Evolutionary conservation across 305 asterid genomes (phyloP).

Genomic region (Fraxinus platypoda): DNA sequence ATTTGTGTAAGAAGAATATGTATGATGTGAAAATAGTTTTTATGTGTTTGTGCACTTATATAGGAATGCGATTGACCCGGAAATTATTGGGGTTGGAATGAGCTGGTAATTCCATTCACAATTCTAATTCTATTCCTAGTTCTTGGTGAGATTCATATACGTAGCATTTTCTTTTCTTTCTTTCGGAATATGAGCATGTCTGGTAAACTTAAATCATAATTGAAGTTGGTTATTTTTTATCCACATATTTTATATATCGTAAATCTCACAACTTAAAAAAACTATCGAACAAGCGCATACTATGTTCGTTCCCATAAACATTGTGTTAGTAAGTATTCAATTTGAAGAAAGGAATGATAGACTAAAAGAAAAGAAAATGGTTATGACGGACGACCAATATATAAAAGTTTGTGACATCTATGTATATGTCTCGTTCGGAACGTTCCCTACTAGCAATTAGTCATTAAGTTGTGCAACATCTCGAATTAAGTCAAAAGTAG

Average conservation of each 20-base stretch:
- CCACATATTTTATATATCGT: too few relatives aligned
- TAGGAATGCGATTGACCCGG: slow-evolving; percentile 28
- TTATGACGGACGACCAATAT: too few relatives aligned
- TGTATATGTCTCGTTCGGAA: too few relatives aligned
- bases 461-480: neutral
- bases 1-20: slow-evolving; percentile 10
- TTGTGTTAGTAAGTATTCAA: too few relatives aligned
- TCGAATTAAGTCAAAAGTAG: neutral
- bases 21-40: slow-evolving; percentile 5
- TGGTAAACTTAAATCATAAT: neutral
- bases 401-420: neutral
- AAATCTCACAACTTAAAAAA: too few relatives aligned
- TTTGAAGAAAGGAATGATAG: too few relatives aligned
- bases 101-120: slow-evolving; percentile 26
- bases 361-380: neutral
- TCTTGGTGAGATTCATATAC: neutral
- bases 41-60: slow-evolving; percentile 16
- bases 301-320: too few relatives aligned
- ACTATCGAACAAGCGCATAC: too few relatives aligned
- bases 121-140: neutral
- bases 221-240: too few relatives aligned
- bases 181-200: neutral
- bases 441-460: neutral
- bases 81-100: slow-evolving; percentile 23
- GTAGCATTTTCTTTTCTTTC: neutral